Evolutionary conservation across 768 basidiomycete species (phyloP), one percentile per base, ranked within the genome.

Genomic region (Termitomyces sp.): DNA sequence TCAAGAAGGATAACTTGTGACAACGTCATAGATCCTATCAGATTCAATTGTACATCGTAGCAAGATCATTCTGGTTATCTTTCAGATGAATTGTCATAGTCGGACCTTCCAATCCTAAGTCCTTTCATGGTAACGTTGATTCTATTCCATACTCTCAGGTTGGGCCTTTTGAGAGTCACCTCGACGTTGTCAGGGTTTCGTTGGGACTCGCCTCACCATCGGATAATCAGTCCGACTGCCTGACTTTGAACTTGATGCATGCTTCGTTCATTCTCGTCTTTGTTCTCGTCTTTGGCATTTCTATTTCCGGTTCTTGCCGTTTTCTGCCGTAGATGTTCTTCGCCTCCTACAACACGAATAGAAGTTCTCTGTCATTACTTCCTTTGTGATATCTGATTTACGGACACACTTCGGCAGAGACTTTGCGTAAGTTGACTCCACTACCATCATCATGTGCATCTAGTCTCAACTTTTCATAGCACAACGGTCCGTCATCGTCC

Each of bases 21-120:
- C 27, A 57, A 68, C 58, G 57, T 69, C 18, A 31, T 59, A 24
- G 57, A 68, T 50, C 66, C 68, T 15, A 39, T 63, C n/a, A 67
- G 69, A 5, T 67, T 70, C 27, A 62, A 65, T 44, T 70, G 68
- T 61, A 67, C 67, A 31, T 18, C 41, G n/a, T 54, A 33, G 30
- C 9, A 51, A 16, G 6, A 33, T 20, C 31, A 50, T 50, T 34
- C 33, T 51, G 20, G 13, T 8, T 34, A 13, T 34, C 33, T 51
- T 15, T 22, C 20, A 7, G 33, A 34, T 13, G 49, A 50, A 20
- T 7, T 50, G n/a, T 34, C 31, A 20, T 20, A 13, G 20, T 18
- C 33, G 6, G n/a, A 8, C 33, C 49, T 51, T 13, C 15, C 27
- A 22, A 36, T 36, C 7, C 15, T 36, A 7, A 20, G 18, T n/a